phyloP scores from a whole-genome alignment of 495 filamentous ascomycete species.

The Daldinia concentrica region DNA sequence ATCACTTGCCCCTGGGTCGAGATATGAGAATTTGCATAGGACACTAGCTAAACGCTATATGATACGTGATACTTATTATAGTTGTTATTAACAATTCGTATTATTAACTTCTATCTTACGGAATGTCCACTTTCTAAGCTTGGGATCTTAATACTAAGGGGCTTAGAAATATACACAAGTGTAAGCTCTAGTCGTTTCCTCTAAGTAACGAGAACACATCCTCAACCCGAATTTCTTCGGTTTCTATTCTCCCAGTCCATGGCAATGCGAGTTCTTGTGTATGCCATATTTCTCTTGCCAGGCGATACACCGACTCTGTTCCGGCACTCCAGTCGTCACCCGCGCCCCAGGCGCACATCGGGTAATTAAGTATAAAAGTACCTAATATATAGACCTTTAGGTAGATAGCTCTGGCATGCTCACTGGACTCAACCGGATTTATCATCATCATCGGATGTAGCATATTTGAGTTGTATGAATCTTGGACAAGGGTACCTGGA shows the following conservation, averaged over 20 bases:
- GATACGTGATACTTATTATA: neutral
- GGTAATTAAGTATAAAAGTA: neutral
- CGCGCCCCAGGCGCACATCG: no score
- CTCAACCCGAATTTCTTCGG: neutral
- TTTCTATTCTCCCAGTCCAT: neutral
- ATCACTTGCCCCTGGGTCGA: neutral
- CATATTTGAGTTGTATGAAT: neutral
- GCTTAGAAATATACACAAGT: neutral
- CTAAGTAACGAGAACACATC: neutral
- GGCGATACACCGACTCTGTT: neutral
- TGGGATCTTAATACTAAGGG: slow-evolving; percentile 48
- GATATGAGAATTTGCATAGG: neutral
- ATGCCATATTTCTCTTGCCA: neutral
- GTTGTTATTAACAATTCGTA: neutral
- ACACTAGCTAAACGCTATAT: neutral
- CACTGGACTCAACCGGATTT: neutral
- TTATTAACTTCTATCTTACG: neutral
- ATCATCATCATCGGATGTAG: neutral
- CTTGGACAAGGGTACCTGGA: neutral
- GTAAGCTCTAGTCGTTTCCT: neutral
- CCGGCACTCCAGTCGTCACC: no score
- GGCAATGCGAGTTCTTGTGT: neutral
- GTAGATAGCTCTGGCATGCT: neutral
- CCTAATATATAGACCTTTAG: neutral
- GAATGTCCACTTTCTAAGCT: slow-evolving; percentile 46